These are phyloP conservation scores for Gremmenia infestans DNA, from an alignment of 2,329 filamentous ascomycete species.

Conservation along the genomic window DNA sequence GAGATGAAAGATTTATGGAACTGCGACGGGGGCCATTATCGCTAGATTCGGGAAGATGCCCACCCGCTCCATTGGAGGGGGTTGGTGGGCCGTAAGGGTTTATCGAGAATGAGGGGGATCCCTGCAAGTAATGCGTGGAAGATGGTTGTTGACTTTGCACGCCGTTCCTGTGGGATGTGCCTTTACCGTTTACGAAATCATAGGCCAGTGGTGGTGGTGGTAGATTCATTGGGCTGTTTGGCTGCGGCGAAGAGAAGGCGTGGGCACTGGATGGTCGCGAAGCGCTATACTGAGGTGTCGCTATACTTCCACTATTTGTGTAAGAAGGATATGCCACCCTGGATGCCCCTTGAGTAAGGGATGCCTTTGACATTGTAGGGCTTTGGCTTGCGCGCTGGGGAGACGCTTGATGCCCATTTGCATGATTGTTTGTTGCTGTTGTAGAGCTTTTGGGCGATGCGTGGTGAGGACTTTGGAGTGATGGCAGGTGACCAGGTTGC, in stretches of 20 bases:
- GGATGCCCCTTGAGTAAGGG: not conserved
- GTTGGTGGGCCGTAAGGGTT: conserved; percentile 7
- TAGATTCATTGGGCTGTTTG: conserved; percentile 30
- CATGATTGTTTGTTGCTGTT: conserved; percentile 8
- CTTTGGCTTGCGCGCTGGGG: conserved; percentile 5
- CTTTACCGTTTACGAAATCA: conserved; percentile 24
- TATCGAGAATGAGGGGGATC: conserved; percentile 8
- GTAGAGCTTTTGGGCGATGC: conserved; percentile 1
- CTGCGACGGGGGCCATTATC: conserved; percentile 19
- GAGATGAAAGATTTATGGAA: conserved; percentile 28
- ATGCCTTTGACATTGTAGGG: conserved; percentile 4
- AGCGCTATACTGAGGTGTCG: conserved; percentile 7
- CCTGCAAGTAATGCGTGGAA: conserved; percentile 12
- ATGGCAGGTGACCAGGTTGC: conserved; percentile 6
- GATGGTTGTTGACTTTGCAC: conserved; percentile 4
- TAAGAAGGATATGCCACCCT: conserved; percentile 9
- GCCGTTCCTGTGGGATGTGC: conserved; percentile 7
- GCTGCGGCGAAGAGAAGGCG: conserved; percentile 30
- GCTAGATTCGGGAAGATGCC: conserved; percentile 15
- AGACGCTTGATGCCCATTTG: conserved; percentile 8
- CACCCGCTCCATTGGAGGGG: conserved; percentile 8
- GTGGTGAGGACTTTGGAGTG: conserved; percentile 13
- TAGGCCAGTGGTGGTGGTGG: conserved; percentile 29
- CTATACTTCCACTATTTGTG: conserved; percentile 6
- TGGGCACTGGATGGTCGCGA: conserved; percentile 23